A percentile compares a stretch with the other conserved stretches of the same genome.
Conservation (phyloP, 1,284 basidiomycete species). For the Puccinia triticina region DNA sequence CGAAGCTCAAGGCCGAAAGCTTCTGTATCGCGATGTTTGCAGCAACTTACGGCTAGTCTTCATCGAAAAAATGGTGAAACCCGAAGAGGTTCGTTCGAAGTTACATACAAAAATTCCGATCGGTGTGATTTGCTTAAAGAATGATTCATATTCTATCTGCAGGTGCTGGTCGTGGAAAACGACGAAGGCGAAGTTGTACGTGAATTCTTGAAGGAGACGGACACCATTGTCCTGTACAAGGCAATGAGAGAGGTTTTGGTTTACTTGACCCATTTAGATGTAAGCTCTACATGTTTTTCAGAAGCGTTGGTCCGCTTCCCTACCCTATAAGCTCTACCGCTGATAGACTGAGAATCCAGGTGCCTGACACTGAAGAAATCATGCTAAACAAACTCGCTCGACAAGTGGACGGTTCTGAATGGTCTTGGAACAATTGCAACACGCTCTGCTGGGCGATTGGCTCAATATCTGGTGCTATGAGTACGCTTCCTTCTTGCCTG, state of each 20-base stretch:
- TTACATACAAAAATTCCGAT: not conserved
- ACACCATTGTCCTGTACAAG: conserved; percentile 99
- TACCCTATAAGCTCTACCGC: not conserved
- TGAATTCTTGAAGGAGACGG: conserved; percentile 99
- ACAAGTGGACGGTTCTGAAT: conserved; percentile 86
- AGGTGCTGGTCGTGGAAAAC: conserved; percentile 93
- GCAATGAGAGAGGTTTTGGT: conserved; percentile 92
- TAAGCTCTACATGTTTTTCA: conserved; percentile 61
- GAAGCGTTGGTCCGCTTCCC: not conserved
- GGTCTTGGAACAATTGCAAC: conserved; percentile 99
- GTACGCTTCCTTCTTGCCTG: conserved; percentile 14
- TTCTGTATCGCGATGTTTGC: conserved; percentile 87
- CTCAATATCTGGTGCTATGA: conserved; percentile 97
- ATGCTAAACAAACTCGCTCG: conserved; percentile 50
- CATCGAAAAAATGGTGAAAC: conserved; percentile 99
- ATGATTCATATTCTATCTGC: not conserved
- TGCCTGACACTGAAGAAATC: conserved; percentile 52
- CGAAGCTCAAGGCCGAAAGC: conserved; percentile 71
- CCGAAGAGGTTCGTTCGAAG: conserved; percentile 72
- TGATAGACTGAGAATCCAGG: conserved; percentile 30
- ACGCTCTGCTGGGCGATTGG: conserved; percentile 99
- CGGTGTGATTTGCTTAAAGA: not conserved
- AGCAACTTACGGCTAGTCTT: conserved; percentile 94
- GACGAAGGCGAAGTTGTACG: conserved; percentile 99
- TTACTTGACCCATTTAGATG: conserved; percentile 96